phyloP scores from a whole-genome alignment of 2,329 filamentous ascomycete species.

The Ilyonectria mors-panacis region DNA sequence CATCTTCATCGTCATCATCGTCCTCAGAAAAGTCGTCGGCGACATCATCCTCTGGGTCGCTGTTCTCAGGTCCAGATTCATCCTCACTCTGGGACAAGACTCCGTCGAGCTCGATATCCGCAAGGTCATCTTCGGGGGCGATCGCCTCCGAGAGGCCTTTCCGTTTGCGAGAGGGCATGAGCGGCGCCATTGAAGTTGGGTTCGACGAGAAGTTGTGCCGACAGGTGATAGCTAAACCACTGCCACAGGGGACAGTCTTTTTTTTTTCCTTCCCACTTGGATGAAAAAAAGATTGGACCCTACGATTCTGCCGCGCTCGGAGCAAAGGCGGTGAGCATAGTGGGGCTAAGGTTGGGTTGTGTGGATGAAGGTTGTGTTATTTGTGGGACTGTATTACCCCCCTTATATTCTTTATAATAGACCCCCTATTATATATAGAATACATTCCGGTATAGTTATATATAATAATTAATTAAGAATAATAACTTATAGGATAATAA shows the following conservation, averaged over 20 bases:
- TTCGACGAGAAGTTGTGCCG: neutral
- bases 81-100: constrained; percentile 72
- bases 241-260: neutral
- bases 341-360: neutral
- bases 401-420: no score
- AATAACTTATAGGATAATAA: no score
- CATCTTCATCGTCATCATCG: constrained; percentile 51
- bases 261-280: neutral
- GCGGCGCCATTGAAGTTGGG: constrained; percentile 41
- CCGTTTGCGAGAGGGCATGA: constrained; percentile 42
- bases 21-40: constrained; percentile 42
- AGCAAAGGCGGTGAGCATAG: constrained; percentile 1
- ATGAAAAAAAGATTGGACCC: neutral
- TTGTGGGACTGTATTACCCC: neutral
- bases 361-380: no score
- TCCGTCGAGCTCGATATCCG: constrained; percentile 67
- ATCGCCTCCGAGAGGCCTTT: constrained; percentile 39
- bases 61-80: constrained; percentile 67
- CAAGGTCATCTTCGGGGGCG: constrained; percentile 46
- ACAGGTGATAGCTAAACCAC: neutral
- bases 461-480: no score
- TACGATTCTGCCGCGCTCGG: neutral
- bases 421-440: no score
- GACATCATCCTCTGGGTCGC: constrained; percentile 54
- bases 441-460: no score